A percentile compares a stretch with the other conserved stretches of the same genome.
Conservation (phyloP, 306 rosid species). For the Glycine latifolia region DNA sequence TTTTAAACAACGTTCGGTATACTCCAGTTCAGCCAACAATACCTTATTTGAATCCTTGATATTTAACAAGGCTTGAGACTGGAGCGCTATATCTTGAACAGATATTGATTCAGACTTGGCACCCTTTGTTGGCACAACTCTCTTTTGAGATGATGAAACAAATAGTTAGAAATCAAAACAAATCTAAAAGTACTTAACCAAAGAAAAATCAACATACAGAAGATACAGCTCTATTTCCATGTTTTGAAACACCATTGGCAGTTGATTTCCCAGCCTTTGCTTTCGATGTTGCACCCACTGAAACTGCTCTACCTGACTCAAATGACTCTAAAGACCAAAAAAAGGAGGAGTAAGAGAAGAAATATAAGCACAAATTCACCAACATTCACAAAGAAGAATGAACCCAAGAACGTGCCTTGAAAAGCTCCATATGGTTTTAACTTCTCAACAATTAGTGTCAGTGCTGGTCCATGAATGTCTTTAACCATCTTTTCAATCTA, state of each 20-base stretch:
- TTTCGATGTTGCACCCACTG: slow-evolving; percentile 68
- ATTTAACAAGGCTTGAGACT: slow-evolving; percentile 82
- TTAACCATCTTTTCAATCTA: slow-evolving; percentile 81
- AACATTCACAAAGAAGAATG: slow-evolving; percentile 33
- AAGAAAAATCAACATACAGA: slow-evolving; percentile 59
- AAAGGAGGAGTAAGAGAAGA: not conserved
- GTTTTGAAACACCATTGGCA: slow-evolving; percentile 81
- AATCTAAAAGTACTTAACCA: slow-evolving; percentile 25
- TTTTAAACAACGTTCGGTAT: slow-evolving; percentile 22
- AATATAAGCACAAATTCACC: slow-evolving; percentile 9
- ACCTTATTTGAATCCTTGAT: slow-evolving; percentile 97
- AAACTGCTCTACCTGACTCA: slow-evolving; percentile 64
- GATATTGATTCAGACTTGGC: slow-evolving; percentile 67
- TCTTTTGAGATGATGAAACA: slow-evolving; percentile 56
- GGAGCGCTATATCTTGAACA: slow-evolving; percentile 81
- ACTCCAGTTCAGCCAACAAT: slow-evolving; percentile 34
- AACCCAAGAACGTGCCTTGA: slow-evolving; percentile 65
- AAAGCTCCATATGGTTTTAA: slow-evolving; percentile 66
- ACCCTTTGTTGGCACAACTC: slow-evolving; percentile 65
- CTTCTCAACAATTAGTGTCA: slow-evolving; percentile 77
- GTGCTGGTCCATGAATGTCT: slow-evolving; percentile 90
- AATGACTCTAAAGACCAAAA: slow-evolving; percentile 61
- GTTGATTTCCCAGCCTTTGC: slow-evolving; percentile 74
- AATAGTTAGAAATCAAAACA: slow-evolving; percentile 37
- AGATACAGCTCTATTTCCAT: slow-evolving; percentile 73